phyloP scores from a whole-genome alignment of 1,284 basidiomycete genomes.

The Mycena sp. region DNA sequence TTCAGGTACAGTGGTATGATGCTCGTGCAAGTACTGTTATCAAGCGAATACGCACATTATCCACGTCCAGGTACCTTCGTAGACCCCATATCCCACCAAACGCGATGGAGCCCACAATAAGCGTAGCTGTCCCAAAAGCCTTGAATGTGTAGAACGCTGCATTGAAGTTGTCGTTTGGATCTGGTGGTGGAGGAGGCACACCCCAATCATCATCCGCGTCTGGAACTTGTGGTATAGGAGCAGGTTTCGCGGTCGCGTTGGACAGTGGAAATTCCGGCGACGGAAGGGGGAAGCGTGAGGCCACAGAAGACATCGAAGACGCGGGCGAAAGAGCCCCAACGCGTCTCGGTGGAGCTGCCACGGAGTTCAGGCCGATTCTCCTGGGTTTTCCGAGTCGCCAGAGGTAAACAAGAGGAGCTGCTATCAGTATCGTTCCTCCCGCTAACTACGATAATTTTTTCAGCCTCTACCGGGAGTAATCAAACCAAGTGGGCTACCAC shows the following conservation, averaged over 20 bases:
- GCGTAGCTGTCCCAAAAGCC: slow-evolving; percentile 34
- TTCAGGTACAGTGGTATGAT: not conserved
- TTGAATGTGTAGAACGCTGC: slow-evolving; percentile 27
- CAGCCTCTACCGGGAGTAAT: not conserved
- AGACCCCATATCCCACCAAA: slow-evolving; percentile 28
- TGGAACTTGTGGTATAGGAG: not conserved
- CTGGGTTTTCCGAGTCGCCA: slow-evolving; percentile 17
- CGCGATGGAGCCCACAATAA: slow-evolving; percentile 28
- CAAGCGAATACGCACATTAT: slow-evolving; percentile 28
- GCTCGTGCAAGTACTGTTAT: not conserved
- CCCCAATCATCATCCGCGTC: slow-evolving; percentile 31
- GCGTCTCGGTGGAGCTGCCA: slow-evolving; percentile 21
- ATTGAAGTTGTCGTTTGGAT: slow-evolving; percentile 32
- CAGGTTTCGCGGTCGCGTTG: not conserved
- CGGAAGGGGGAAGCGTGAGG: slow-evolving; percentile 14
- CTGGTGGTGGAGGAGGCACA: slow-evolving; percentile 21
- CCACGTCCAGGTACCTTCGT: slow-evolving; percentile 26
- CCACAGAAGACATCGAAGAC: not conserved
- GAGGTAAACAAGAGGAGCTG: slow-evolving; percentile 27
- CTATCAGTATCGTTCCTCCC: slow-evolving; percentile 20
- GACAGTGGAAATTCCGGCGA: not conserved
- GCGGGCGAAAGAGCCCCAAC: slow-evolving; percentile 2
- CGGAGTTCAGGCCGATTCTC: slow-evolving; percentile 5
- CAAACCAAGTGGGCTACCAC: slow-evolving; percentile 10
- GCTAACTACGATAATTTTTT: slow-evolving; percentile 14